These are phyloP conservation scores for Linnemannia zychae DNA, from an alignment of 192 early-diverging fungal species.

Conservation along the genomic window DNA sequence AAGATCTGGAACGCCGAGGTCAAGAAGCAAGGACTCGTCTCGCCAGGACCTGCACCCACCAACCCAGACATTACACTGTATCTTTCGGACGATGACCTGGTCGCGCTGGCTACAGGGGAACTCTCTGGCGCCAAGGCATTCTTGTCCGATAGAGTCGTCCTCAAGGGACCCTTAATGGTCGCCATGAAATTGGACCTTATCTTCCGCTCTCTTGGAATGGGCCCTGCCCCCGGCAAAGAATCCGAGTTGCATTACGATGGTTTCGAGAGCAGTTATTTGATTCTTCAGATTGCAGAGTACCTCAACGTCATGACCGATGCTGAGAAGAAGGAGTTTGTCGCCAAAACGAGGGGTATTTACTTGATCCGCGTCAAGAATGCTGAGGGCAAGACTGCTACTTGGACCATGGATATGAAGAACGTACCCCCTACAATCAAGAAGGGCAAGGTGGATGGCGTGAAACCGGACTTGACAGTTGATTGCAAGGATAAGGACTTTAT, in stretches of 20 bases:
- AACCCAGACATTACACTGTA: slow-evolving; percentile 11
- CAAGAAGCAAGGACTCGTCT: slow-evolving; percentile 14
- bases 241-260: slow-evolving; percentile 19
- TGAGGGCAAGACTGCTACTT: slow-evolving; percentile 69
- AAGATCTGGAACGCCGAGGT: slow-evolving; percentile 27
- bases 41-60: background rate
- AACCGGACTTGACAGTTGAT: slow-evolving; percentile 79
- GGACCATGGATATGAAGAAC: slow-evolving; percentile 80
- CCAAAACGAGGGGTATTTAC: slow-evolving; percentile 78
- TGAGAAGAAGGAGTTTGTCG: slow-evolving; percentile 17
- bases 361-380: slow-evolving; percentile 84
- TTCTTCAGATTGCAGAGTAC: slow-evolving; percentile 28
- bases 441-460: slow-evolving; percentile 60
- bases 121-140: slow-evolving; percentile 17
- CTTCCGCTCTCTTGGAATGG: slow-evolving; percentile 20
- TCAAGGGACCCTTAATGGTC: slow-evolving; percentile 26
- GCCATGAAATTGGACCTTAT: slow-evolving; percentile 28
- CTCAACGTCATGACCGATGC: slow-evolving; percentile 19
- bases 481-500: slow-evolving; percentile 88
- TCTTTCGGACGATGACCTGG: slow-evolving; percentile 20
- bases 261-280: slow-evolving; percentile 14
- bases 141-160: slow-evolving; percentile 3
- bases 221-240: slow-evolving; percentile 9
- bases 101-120: slow-evolving; percentile 5
- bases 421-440: slow-evolving; percentile 48